These are phyloP conservation scores for Rusavskia elegans DNA, from an alignment of 495 filamentous ascomycete genomes.

Conservation along the genomic window DNA sequence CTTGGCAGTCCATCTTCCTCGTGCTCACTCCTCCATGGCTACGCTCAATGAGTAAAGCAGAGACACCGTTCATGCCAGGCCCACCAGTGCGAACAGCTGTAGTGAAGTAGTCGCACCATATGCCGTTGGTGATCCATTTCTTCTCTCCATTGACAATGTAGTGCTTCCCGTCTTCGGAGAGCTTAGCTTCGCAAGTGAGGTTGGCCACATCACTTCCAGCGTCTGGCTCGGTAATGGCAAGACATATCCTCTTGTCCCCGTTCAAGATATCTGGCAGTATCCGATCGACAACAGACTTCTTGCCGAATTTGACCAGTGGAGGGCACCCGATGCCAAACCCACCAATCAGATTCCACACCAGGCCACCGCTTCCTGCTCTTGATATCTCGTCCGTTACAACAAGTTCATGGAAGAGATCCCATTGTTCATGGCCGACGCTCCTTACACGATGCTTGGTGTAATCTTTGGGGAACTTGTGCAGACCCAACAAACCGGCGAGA, in stretches of 20 bases:
- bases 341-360: constrained; percentile 97
- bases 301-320: constrained; percentile 82
- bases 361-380: constrained; percentile 72
- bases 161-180: constrained; percentile 86
- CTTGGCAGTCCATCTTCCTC: constrained; percentile 94
- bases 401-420: constrained; percentile 98
- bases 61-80: constrained; percentile 78
- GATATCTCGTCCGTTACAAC: constrained; percentile 87
- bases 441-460: constrained; percentile 53
- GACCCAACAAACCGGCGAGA: constrained; percentile 73
- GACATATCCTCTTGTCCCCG: constrained; percentile 90
- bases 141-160: constrained; percentile 99
- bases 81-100: constrained; percentile 83
- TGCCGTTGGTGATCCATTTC: constrained; percentile 99
- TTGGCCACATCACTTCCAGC: constrained; percentile 84
- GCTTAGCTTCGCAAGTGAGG: constrained; percentile 85
- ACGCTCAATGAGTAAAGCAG: constrained; percentile 78
- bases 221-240: constrained; percentile 73
- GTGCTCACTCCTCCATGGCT: constrained; percentile 70
- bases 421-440: constrained; percentile 70
- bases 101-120: constrained; percentile 95
- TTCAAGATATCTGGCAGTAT: constrained; percentile 70
- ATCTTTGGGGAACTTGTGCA: constrained; percentile 56
- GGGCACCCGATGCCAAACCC: constrained; percentile 90
- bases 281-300: constrained; percentile 72